These are phyloP conservation scores for Glaciozyma antarctica DNA, from an alignment of 768 basidiomycete genomes.

Conservation along the genomic window DNA sequence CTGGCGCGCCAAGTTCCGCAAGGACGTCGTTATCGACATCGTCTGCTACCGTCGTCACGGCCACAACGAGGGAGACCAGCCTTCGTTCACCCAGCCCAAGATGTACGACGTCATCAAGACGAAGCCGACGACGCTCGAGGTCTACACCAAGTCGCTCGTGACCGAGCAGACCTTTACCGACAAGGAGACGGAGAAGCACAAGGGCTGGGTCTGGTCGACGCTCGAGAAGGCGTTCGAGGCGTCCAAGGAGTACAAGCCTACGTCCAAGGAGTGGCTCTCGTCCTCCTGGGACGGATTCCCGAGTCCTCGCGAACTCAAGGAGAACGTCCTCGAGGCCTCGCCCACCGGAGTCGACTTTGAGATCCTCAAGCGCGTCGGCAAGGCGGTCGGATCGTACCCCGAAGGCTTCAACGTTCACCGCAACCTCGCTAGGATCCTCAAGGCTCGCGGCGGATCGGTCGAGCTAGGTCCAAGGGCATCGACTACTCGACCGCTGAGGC, in stretches of 20 bases:
- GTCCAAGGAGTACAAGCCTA: constrained; percentile 89
- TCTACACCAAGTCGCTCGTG: constrained; percentile 79
- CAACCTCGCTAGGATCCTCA: constrained; percentile 87
- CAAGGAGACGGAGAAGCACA: constrained; percentile 94
- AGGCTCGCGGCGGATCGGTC: constrained; percentile 75
- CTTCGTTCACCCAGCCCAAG: constrained; percentile 92
- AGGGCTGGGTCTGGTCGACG: constrained; percentile 99
- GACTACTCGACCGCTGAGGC: constrained; percentile 99
- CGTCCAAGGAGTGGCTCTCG: constrained; percentile 93
- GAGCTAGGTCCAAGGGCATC: constrained; percentile 82
- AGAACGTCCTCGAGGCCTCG: constrained; percentile 80
- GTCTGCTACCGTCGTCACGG: constrained; percentile 96
- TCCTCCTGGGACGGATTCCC: constrained; percentile 98
- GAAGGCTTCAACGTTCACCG: constrained; percentile 75
- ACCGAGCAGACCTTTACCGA: constrained; percentile 88
- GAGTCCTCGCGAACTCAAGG: constrained; percentile 87
- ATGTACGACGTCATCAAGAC: constrained; percentile 84
- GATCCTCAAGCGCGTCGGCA: constrained; percentile 71
- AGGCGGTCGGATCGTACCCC: constrained; percentile 76
- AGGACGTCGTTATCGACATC: constrained; percentile 95
- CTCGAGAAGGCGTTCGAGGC: constrained; percentile 90
- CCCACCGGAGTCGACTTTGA: constrained; percentile 70
- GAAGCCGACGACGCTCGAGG: constrained; percentile 77
- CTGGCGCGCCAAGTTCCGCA: constrained; percentile 96
- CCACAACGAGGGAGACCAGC: constrained; percentile 99